These are phyloP conservation scores for Yamadazyma mexicana DNA, from an alignment of 1,139 yeast genomes.

Conservation along the genomic window DNA sequence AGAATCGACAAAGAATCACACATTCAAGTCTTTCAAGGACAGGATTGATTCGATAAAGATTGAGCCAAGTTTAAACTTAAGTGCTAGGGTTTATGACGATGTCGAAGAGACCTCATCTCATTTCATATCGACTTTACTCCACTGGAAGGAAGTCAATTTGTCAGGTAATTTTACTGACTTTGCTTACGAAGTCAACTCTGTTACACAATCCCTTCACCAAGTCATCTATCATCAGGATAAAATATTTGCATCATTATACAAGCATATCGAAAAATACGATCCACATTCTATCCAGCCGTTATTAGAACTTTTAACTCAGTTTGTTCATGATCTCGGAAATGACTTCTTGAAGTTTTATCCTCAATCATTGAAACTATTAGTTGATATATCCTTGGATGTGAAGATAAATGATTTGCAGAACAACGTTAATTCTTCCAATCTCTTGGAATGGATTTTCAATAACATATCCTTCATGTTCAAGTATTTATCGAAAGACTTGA, in stretches of 20 bases:
- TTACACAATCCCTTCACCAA: constrained; percentile 76
- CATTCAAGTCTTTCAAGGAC: constrained; percentile 76
- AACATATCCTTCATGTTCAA: constrained; percentile 87
- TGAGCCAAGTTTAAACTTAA: constrained; percentile 72
- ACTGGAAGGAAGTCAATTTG: constrained; percentile 86
- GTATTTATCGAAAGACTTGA: constrained; percentile 66
- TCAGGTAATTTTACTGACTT: constrained; percentile 73
- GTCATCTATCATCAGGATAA: constrained; percentile 66
- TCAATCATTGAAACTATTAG: constrained; percentile 51
- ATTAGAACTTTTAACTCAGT: constrained; percentile 77
- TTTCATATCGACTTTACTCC: constrained; percentile 73
- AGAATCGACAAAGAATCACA: constrained; percentile 57
- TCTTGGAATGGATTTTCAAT: constrained; percentile 83
- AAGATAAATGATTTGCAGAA: constrained; percentile 48
- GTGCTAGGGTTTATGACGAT: constrained; percentile 65
- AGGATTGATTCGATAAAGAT: constrained; percentile 81
- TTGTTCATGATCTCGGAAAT: constrained; percentile 90
- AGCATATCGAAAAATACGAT: constrained; percentile 58
- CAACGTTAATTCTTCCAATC: constrained; percentile 53
- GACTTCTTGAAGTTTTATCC: constrained; percentile 78
- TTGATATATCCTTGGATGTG: constrained; percentile 48
- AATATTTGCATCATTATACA: constrained; percentile 56
- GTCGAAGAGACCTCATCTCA: constrained; percentile 65
- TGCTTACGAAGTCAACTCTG: constrained; percentile 51
- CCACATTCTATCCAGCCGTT: constrained; percentile 76